Percentiles rank a stretch among this genome's conserved stretches.
These are phyloP conservation scores for Kockovaella imperatae DNA, from an alignment of 768 basidiomycete genomes.

Conservation along the genomic window DNA sequence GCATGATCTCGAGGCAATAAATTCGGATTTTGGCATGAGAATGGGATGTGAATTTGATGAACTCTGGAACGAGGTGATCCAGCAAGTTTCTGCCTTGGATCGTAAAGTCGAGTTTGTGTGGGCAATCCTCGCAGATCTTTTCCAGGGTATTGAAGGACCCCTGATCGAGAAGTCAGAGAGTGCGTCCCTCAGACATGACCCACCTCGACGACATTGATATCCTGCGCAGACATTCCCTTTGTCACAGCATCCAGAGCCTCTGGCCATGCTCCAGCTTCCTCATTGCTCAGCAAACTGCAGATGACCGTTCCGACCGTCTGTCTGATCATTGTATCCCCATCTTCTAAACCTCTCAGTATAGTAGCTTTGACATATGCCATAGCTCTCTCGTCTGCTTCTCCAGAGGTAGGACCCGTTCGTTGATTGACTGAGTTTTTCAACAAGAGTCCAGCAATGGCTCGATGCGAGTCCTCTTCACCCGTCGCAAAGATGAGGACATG, in stretches of 20 bases:
- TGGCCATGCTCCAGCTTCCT: constrained; percentile 90
- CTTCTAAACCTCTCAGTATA: constrained; percentile 51
- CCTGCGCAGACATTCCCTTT: constrained; percentile 64
- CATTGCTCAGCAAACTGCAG: constrained; percentile 73
- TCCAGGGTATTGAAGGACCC: constrained; percentile 88
- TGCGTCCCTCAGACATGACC: constrained; percentile 23
- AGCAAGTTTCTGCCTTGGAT: constrained; percentile 87
- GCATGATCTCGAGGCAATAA: constrained; percentile 86
- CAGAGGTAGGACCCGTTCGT: constrained; percentile 62
- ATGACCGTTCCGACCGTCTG: constrained; percentile 91
- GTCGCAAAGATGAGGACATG: constrained; percentile 78
- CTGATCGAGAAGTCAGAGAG: constrained; percentile 45
- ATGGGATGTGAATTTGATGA: constrained; percentile 80
- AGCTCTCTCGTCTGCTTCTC: constrained; percentile 54
- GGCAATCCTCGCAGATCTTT: constrained; percentile 95
- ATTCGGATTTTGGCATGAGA: constrained; percentile 79
- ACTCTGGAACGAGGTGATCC: constrained; percentile 94
- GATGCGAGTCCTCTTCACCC: constrained; percentile 81
- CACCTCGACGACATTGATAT: constrained; percentile 79
- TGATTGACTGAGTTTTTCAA: constrained; percentile 82
- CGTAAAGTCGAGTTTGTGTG: constrained; percentile 87
- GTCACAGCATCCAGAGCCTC: constrained; percentile 84
- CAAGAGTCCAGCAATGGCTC: constrained; percentile 90
- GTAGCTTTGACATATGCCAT: constrained; percentile 47
- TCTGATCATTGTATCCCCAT: constrained; percentile 76